These are phyloP conservation scores for Penicillium expansum DNA, from an alignment of 2,329 filamentous ascomycete genomes.

Conservation along the genomic window DNA sequence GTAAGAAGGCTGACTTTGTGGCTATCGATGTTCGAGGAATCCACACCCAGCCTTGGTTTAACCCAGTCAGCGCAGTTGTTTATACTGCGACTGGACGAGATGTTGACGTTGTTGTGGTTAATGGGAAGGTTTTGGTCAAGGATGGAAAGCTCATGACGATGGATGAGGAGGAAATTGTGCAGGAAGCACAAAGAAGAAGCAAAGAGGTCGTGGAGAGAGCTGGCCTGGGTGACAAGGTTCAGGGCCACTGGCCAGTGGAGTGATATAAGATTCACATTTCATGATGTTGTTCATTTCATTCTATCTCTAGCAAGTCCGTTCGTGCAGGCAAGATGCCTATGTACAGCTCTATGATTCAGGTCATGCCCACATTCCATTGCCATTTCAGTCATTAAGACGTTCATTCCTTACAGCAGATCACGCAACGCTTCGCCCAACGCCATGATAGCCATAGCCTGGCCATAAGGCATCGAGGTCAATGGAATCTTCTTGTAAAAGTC, in stretches of 20 bases:
- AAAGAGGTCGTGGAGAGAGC: constrained; percentile 41
- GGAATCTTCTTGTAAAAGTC: constrained; percentile 77
- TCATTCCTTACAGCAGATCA: constrained; percentile 48
- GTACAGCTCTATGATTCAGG: constrained; percentile 3
- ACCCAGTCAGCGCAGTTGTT: constrained; percentile 43
- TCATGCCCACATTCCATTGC: background rate
- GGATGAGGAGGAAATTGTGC: constrained; percentile 42
- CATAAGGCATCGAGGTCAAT: constrained; percentile 78
- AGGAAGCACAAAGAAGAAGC: constrained; percentile 36
- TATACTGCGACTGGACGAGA: constrained; percentile 47
- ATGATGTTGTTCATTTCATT: background rate
- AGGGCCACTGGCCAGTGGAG: constrained; percentile 38
- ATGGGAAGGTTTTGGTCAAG: constrained; percentile 42
- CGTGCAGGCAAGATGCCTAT: background rate
- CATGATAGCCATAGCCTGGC: constrained; percentile 83
- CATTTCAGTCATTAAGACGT: background rate
- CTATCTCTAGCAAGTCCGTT: background rate
- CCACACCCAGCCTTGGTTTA: constrained; percentile 41
- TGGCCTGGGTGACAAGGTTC: constrained; percentile 37
- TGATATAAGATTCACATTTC: background rate
- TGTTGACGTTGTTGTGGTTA: constrained; percentile 46
- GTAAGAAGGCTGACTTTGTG: too few species aligned
- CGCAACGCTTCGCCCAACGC: constrained; percentile 71
- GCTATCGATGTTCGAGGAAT: constrained; percentile 31
- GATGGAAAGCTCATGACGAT: constrained; percentile 38